Evolutionary conservation across 345 rosid genomes (phyloP), one percentile per base, ranked within the genome.

Genomic region (Geranium brycei): DNA sequence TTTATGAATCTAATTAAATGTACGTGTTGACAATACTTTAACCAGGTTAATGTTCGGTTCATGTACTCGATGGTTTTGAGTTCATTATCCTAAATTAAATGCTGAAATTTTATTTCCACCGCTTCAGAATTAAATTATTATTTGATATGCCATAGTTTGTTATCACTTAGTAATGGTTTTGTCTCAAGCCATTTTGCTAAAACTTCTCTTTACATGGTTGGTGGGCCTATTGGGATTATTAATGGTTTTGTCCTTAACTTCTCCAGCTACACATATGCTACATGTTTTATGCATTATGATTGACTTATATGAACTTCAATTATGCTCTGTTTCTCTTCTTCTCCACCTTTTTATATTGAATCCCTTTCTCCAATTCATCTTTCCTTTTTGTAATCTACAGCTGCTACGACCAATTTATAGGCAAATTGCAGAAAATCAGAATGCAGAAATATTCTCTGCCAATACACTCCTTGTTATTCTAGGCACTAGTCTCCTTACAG

Each of bases 381-480:
- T 65, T 31, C 65, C 67, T 60, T 19, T 66, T 59, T 23, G 63
- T 55, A 18, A 62, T 67, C 64, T 69, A 80, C 95, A 90, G 99
- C 83, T 93, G 72, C 99, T 93, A 78, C 90, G 96, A 53, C 99
- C 99, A 74, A 90, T 90, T 71, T 93, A 93, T 81, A 93, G 74
- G 80, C 95, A 90, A 81, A 84, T 93, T 79, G 96, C 99, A 18
- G 97, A 93, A 80, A 90, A 90, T 76, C 87, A 86, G 75, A 93
- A 93, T 79, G 91, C 99, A 7, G 99, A 93, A 81, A 93, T 93
- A 78, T 93, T 93, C 80, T 93, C 97, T 60, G 97, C 99, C 32
- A 87, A 88, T 69, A 93, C 99, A 19, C 99, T 93, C 61, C 95
- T 87, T 62, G 97, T 93, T 40, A 88, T 93, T 69, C 83, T 93